Conservation (phyloP, 768 basidiomycete species). For the Kwoniella sp. region DNA sequence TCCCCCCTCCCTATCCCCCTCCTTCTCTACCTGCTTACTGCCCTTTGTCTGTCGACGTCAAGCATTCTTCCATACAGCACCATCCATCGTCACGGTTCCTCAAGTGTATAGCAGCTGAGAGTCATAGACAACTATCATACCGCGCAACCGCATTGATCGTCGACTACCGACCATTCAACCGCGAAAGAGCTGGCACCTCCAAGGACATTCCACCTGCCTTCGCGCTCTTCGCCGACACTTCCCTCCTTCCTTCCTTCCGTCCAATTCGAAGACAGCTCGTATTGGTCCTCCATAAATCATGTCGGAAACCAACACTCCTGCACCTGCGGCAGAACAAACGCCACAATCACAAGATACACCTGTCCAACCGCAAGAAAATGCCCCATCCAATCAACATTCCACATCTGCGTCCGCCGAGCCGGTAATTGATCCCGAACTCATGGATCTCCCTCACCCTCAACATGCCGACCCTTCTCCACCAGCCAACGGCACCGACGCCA, state of each 20-base stretch:
- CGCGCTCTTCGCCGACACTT: not conserved
- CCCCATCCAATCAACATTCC: not conserved
- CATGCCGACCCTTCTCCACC: conserved; percentile 11
- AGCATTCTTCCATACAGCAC: not conserved
- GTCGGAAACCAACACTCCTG: not conserved
- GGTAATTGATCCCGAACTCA: conserved; percentile 44
- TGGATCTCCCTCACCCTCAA: conserved; percentile 35
- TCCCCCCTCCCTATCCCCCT: not conserved
- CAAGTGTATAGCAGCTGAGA: not conserved
- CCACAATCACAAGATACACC: not conserved
- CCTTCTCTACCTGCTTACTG: not conserved
- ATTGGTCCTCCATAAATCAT: not conserved
- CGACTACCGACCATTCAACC: too few relatives aligned
- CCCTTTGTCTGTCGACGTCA: not conserved
- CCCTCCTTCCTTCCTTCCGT: not conserved
- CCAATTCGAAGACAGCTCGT: too few relatives aligned
- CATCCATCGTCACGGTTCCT: too few relatives aligned
- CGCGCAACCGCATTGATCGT: too few relatives aligned
- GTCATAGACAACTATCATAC: not conserved
- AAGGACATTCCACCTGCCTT: not conserved
- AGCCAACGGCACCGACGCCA: conserved; percentile 6
- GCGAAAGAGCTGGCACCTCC: too few relatives aligned
- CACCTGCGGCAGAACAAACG: not conserved
- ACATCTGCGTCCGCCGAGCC: conserved; percentile 16
- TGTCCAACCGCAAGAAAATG: not conserved